These are phyloP conservation scores for Calendula officinalis DNA, from an alignment of 129 eudicot species.

Conservation along the genomic window DNA sequence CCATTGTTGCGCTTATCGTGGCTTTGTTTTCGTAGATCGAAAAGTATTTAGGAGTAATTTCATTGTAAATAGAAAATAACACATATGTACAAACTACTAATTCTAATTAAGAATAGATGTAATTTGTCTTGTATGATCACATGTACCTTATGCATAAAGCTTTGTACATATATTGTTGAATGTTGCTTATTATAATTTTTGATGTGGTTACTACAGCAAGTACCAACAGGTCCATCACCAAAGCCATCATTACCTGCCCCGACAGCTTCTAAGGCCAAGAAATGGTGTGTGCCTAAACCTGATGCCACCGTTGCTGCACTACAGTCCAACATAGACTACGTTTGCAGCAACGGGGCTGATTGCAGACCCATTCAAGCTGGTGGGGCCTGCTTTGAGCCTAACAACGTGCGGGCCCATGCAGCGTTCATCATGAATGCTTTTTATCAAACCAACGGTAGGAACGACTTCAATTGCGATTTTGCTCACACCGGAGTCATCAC, in stretches of 20 bases:
- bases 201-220: slow-evolving; percentile 12
- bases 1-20: slow-evolving; percentile 5
- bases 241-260: slow-evolving; percentile 38
- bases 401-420: slow-evolving; percentile 62
- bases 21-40: neutral
- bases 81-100: slow-evolving; percentile 7
- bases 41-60: neutral
- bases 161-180: neutral
- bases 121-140: neutral
- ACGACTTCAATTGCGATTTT: slow-evolving; percentile 74
- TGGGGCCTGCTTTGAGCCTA: slow-evolving; percentile 73
- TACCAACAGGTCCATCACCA: slow-evolving; percentile 39
- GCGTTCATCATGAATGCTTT: slow-evolving; percentile 66
- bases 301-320: slow-evolving; percentile 58
- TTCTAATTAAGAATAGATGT: neutral
- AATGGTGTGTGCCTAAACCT: slow-evolving; percentile 76
- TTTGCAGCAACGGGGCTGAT: slow-evolving; percentile 73
- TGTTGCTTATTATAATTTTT: slow-evolving; percentile 16
- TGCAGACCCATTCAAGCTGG: slow-evolving; percentile 75
- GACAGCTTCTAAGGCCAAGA: slow-evolving; percentile 34
- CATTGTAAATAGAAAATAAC: neutral
- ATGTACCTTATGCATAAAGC: slow-evolving; percentile 3
- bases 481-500: slow-evolving; percentile 52
- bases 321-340: slow-evolving; percentile 68
- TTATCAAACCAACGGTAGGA: slow-evolving; percentile 69